Evolutionary conservation across 495 filamentous ascomycete genomes (phyloP).

Genomic region (Xylaria flabelliformis): DNA sequence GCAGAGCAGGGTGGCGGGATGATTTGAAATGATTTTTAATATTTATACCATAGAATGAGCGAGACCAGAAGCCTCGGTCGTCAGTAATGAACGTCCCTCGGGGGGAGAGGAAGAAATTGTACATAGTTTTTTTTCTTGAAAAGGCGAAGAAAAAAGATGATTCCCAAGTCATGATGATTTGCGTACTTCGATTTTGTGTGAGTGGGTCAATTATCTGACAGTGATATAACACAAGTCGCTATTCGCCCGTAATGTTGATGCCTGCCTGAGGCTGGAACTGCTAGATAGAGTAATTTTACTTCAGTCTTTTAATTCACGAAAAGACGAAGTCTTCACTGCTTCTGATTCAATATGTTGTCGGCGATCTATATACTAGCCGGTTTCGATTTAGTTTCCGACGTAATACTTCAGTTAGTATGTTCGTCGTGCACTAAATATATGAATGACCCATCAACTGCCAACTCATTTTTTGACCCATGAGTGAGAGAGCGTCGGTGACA

Average conservation of each 20-base stretch:
- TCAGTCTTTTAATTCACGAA: neutral
- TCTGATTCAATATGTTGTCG: neutral
- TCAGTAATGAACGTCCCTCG: slow-evolving; percentile 10
- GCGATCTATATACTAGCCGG: neutral
- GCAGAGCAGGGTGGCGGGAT: slow-evolving; percentile 16
- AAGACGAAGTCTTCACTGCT: neutral
- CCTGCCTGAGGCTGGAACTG: neutral
- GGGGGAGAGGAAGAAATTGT: neutral
- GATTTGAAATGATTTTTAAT: slow-evolving; percentile 23
- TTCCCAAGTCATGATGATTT: neutral
- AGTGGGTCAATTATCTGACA: too few relatives aligned
- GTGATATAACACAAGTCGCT: neutral
- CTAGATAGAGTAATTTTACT: neutral
- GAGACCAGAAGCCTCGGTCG: slow-evolving; percentile 18
- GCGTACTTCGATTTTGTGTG: neutral
- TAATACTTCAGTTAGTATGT: neutral
- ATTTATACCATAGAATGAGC: slow-evolving; percentile 14
- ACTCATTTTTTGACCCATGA: neutral
- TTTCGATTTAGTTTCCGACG: neutral
- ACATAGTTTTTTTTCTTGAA: neutral
- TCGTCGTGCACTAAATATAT: neutral
- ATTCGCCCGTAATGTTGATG: neutral
- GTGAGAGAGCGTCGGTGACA: neutral
- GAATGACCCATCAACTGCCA: neutral
- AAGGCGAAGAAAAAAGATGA: neutral